Evolutionary conservation across 2,329 filamentous ascomycete genomes (phyloP), one percentile per base, ranked within the genome.

Genomic region (Sclerotinia glacialis): DNA sequence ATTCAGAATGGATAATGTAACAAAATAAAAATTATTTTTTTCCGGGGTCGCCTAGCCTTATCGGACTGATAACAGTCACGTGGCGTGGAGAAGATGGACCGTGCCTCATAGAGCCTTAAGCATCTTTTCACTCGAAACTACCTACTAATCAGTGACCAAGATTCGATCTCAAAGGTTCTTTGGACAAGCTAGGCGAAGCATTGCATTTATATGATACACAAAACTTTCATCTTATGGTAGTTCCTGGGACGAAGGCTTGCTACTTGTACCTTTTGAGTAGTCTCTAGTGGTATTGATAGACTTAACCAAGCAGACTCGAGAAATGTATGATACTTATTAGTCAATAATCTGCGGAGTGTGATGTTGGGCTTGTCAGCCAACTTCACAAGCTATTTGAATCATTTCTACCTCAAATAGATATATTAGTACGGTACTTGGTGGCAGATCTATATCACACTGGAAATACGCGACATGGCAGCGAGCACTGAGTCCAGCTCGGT

Each of bases 11-110:
- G 21, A 54, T 53, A 52, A 21, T 42, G 9, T 42, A 46, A 21
- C 34, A 53, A 49, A 62, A 34, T 63, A 34, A 34, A 53, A 40
- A 40, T 16, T 40, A 40, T 40, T 65, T 65, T 60, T 50, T 49
- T 50, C 26, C 40, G 34, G 23, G 46, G 26, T 28, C 50, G 46
- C 31, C 50, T 31, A 28, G 26, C 9, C 63, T 50, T 56, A 50
- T 65, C 53, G 4, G 16, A 26, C 18, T 16, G 63, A 49, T 56
- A 44, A 54, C 23, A 9, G 8, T 64, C 62, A 64, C 62, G 62
- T 64, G 56, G 0, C 23, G 37, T 31, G 23, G 46, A 54, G 60
- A 64, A n/a, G n/a, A 7, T 26, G 14, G 26, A 21, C 12, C 28
- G 52, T 60, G 40, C 37, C 23, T 40, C 34, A 37, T 8, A 8